Evolutionary conservation across 345 rosid genomes (phyloP), one percentile per base, ranked within the genome.

Genomic region (Aethionema arabicum): DNA sequence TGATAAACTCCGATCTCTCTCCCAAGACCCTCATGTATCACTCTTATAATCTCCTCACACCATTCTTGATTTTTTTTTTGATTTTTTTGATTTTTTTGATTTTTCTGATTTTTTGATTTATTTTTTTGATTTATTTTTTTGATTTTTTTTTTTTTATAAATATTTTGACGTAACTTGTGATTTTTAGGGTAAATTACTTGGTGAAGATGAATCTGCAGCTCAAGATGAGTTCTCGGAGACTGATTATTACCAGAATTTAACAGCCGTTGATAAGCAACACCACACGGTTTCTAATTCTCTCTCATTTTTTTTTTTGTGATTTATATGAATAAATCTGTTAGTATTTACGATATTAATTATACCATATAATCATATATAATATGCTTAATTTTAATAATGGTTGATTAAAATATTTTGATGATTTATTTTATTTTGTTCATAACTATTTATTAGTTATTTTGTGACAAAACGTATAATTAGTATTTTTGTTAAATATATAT

Each of bases 141-240:
- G n/a, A n/a, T 29, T 11, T 10, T 31, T 16, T 30, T 41, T 14
- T 38, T 36, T 11, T 68, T 43, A 0, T 64, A 33, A 31, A 8
- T 15, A 21, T 44, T 8, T 3, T 41, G 3, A 31, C 16, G 3
- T 51, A n/a, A n/a, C n/a, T 43, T n/a, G 32, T 12, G 10, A 30
- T 14, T 42, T 41, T 10, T 69, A 87, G 90, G 69, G 65, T 38
- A 31, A 63, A 5, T 31, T 74, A 56, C 50, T 21, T 0, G 70
- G 65, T 2, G 81, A 37, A 43, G 65, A 52, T 40, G 36, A 60
- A 43, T n/a, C 59, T n/a, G 16, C 6, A 11, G 54, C 62, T 62
- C 69, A 55, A 39, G 88, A 79, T 46, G 96, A 88, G 58, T 85
- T 82, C 48, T 75, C 59, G 52, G 90, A 88, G 73, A 83, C 92